phyloP scores from a whole-genome alignment of 768 basidiomycete genomes.

The Amanita rubescens region DNA sequence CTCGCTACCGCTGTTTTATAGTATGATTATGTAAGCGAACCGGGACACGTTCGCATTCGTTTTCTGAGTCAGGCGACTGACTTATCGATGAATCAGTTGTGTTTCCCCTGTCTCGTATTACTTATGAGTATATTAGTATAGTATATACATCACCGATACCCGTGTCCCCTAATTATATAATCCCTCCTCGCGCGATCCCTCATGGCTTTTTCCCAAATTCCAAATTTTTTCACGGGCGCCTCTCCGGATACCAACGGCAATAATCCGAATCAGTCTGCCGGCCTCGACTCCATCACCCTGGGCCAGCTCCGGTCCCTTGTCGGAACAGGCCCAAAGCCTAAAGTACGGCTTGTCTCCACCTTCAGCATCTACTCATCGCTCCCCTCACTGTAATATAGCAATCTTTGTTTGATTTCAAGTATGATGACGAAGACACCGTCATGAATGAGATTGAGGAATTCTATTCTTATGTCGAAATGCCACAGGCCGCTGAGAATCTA shows the following conservation, averaged over 20 bases:
- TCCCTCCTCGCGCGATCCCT: not conserved
- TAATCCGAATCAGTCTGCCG: constrained; percentile 27
- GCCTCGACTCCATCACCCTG: constrained; percentile 68
- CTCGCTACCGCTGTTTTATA: constrained; percentile 19
- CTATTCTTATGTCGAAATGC: constrained; percentile 95
- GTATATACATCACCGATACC: too few species aligned
- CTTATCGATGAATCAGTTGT: not conserved
- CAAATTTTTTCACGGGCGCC: constrained; percentile 19
- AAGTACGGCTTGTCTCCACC: constrained; percentile 35
- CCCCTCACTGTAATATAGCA: constrained; percentile 46
- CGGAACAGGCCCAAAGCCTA: constrained; percentile 61
- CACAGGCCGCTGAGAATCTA: constrained; percentile 80
- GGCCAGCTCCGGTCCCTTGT: constrained; percentile 77
- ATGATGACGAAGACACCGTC: constrained; percentile 94
- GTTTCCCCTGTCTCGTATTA: constrained; percentile 11
- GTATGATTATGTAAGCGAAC: constrained; percentile 22
- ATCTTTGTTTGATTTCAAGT: constrained; percentile 85
- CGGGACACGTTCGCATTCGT: not conserved
- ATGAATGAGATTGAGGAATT: constrained; percentile 97
- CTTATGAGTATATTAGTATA: too few species aligned
- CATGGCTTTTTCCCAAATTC: constrained; percentile 22
- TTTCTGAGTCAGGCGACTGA: too few species aligned
- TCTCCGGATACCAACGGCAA: constrained; percentile 16
- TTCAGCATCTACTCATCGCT: not conserved
- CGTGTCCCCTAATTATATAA: too few species aligned